Evolutionary conservation across 2,329 filamentous ascomycete genomes (phyloP).

Genomic region (Fusarium mexicanum): DNA sequence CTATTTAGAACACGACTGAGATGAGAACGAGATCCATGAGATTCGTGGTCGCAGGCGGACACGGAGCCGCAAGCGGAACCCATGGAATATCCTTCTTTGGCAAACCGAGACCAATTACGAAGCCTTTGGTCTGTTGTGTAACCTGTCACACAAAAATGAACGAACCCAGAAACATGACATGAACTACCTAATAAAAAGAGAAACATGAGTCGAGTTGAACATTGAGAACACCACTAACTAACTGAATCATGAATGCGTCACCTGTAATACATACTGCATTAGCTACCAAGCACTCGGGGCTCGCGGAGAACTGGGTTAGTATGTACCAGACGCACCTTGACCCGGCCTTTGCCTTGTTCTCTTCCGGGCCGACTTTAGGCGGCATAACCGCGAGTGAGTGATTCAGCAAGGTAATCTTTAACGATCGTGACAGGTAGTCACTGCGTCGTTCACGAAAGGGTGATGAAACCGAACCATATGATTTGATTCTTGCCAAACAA

Average conservation of each 20-base stretch:
- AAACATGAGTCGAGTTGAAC: constrained; percentile 1
- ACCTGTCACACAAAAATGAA: constrained; percentile 9
- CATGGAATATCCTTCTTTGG: constrained; percentile 15
- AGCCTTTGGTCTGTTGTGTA: constrained; percentile 11
- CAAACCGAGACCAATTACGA: constrained; percentile 26
- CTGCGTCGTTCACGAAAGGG: background rate
- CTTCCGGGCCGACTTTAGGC: constrained; percentile 27
- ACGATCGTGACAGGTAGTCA: background rate
- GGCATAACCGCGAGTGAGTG: background rate
- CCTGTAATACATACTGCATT: constrained; percentile 4
- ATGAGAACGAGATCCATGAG: background rate
- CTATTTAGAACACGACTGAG: background rate
- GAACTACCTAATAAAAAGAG: background rate
- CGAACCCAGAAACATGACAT: background rate
- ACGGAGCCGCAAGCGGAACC: constrained; percentile 25
- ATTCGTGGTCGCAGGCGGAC: background rate
- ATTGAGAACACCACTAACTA: background rate
- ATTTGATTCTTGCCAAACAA: background rate
- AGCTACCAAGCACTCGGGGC: constrained; percentile 11
- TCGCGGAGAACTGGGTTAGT: constrained; percentile 6
- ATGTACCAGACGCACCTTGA: background rate
- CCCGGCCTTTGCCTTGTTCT: background rate
- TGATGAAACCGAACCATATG: background rate
- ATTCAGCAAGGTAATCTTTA: background rate
- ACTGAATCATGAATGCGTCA: constrained; percentile 6